phyloP scores from a whole-genome alignment of 139 green algal species.

The Gonium pectorale region DNA sequence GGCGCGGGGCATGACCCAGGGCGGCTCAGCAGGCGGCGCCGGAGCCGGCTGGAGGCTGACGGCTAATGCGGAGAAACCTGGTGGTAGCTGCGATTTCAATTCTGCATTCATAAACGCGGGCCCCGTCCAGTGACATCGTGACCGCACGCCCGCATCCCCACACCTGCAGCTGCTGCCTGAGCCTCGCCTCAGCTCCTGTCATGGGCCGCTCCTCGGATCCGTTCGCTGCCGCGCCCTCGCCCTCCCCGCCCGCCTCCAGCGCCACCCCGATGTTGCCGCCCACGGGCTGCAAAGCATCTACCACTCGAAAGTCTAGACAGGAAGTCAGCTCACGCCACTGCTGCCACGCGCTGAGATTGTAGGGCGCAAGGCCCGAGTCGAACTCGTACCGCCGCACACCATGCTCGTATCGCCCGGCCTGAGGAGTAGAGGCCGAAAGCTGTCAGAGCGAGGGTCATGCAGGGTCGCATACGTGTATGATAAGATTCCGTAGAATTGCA shows the following conservation, averaged over 20 bases:
- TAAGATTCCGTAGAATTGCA: too few relatives aligned
- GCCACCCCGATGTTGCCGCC: constrained; percentile 26
- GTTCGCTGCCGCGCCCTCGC: neutral
- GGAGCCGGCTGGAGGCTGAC: too few relatives aligned
- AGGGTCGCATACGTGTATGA: too few relatives aligned
- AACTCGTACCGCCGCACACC: constrained; percentile 84
- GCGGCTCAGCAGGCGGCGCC: too few relatives aligned
- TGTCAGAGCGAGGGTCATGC: too few relatives aligned
- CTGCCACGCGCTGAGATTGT: constrained; percentile 72
- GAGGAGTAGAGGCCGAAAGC: too few relatives aligned
- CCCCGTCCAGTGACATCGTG: too few relatives aligned
- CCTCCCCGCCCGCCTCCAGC: neutral
- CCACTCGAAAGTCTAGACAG: constrained; percentile 56
- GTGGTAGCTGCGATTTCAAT: too few relatives aligned
- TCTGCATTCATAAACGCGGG: too few relatives aligned
- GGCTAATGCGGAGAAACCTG: too few relatives aligned
- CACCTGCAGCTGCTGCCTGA: constrained; percentile 27
- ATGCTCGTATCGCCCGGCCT: constrained; percentile 63
- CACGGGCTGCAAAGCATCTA: constrained; percentile 68
- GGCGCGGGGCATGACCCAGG: too few relatives aligned
- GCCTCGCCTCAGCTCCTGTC: constrained; percentile 13
- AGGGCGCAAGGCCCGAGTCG: constrained; percentile 80
- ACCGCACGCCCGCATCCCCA: neutral
- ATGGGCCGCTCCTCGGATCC: neutral
- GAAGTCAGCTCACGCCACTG: constrained; percentile 70